Conservation (phyloP, 495 filamentous ascomycete species). For the Podospora australis region DNA sequence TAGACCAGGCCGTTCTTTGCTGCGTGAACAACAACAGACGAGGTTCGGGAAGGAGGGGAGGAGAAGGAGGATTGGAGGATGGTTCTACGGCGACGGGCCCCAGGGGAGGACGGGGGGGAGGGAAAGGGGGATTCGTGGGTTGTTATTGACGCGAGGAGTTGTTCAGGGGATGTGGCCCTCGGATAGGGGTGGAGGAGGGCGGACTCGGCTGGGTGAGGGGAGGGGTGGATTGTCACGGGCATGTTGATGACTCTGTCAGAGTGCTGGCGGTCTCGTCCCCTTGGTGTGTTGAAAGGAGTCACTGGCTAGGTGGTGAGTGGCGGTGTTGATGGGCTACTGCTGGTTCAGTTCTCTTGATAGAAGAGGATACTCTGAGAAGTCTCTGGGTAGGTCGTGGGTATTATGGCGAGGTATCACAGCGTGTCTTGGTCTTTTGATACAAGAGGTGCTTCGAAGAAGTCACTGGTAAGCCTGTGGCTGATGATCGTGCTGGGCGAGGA, state of each 20-base stretch:
- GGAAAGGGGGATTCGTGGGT: conserved; percentile 10
- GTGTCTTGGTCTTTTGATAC: too few species aligned
- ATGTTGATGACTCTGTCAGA: conserved; percentile 7
- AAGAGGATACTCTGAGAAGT: too few species aligned
- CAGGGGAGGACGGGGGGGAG: not conserved
- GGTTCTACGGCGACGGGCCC: not conserved
- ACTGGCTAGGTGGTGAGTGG: not conserved
- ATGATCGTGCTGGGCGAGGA: too few species aligned
- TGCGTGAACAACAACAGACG: conserved; percentile 19
- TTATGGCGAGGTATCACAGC: too few species aligned
- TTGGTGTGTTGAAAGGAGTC: not conserved
- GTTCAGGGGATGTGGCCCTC: conserved; percentile 15
- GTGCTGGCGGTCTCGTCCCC: not conserved
- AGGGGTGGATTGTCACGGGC: conserved; percentile 20
- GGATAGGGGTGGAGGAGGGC: conserved; percentile 6
- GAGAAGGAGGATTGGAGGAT: conserved; percentile 29
- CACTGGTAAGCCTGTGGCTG: too few species aligned
- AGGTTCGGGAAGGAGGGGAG: conserved; percentile 15
- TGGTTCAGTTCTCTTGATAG: too few species aligned
- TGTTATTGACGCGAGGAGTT: conserved; percentile 16
- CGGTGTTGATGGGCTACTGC: not conserved
- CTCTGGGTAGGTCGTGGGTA: too few species aligned
- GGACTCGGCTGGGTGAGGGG: conserved; percentile 12
- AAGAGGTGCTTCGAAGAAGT: too few species aligned
- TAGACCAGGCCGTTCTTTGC: conserved; percentile 48